Evolutionary conservation across 305 asterid genomes (phyloP), one percentile per base, ranked within the genome.

Genomic region (Fraxinus platypoda): DNA sequence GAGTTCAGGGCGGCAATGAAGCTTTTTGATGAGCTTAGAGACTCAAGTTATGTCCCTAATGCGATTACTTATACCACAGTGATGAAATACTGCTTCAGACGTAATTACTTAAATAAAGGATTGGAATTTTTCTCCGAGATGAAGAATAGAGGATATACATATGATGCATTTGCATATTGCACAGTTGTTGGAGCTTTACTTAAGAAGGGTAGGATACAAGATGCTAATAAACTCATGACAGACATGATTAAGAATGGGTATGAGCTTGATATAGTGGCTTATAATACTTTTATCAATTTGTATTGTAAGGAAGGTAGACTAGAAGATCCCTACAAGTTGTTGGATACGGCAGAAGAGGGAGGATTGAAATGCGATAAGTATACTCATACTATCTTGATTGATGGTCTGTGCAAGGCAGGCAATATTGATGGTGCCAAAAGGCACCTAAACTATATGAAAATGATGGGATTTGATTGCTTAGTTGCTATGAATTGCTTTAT

Each of bases 361-460:
- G 99, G 99, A 23, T 82, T 91, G 74, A 81, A 85, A 71, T 89
- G 87, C 80, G 98, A 95, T 87, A 80, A 77, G 59, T 94, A 93
- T 81, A 94, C 98, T 7, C 97, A 93, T 80, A 85, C 97, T 8
- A 95, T 93, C 81, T 88, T 93, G 83, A 86, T 95, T 26, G 87
- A 93, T 82, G 96, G 97, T 81, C 89, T 93, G 84, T 94, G 98
- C 89, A 90, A 88, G 81, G 89, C 93, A 15, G 96, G 97, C n/a
- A 75, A 93, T 70, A 77, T 95, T 73, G 88, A 80, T 77, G 88
- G 74, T 77, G 99, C 98, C n/a, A 62, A 77, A 76, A 87, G 82
- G 84, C 90, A 90, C 86, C 80, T 96, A 78, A 81, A 85, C 81
- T 73, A 84, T 84, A 88, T 93, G 95, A 87, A 86, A 73, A 78